Conservation (phyloP, 1,139 yeast genomes). For the Torulaspora pretoriensis region DNA sequence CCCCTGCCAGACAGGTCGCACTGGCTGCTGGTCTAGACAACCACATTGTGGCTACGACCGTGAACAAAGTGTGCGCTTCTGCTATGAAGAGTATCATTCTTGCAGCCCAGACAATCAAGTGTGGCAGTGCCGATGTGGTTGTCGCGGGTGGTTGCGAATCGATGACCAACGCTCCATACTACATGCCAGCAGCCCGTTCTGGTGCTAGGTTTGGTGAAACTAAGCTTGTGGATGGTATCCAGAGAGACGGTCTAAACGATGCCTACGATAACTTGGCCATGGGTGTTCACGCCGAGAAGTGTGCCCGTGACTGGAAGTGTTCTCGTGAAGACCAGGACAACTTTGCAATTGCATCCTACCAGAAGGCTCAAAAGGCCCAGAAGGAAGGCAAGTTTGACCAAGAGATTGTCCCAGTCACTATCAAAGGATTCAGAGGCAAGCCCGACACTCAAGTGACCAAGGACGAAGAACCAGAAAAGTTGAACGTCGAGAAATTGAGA, state of each 20-base stretch:
- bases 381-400: slow-evolving; percentile 70
- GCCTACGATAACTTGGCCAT: slow-evolving; percentile 81
- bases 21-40: slow-evolving; percentile 80
- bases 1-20: slow-evolving; percentile 98
- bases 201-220: slow-evolving; percentile 90
- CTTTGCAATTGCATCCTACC: slow-evolving; percentile 64
- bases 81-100: slow-evolving; percentile 88
- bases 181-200: slow-evolving; percentile 75
- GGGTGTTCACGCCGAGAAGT: slow-evolving; percentile 97
- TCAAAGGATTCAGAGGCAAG: slow-evolving; percentile 90
- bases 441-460: slow-evolving; percentile 67
- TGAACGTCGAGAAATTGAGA: slow-evolving; percentile 70
- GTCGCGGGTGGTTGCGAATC: slow-evolving; percentile 98
- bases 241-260: slow-evolving; percentile 87
- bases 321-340: slow-evolving; percentile 70
- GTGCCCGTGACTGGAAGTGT: slow-evolving; percentile 68
- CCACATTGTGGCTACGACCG: slow-evolving; percentile 76
- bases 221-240: slow-evolving; percentile 75
- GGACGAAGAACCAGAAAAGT: slow-evolving; percentile 70
- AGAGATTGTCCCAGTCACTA: slow-evolving; percentile 82
- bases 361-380: slow-evolving; percentile 76
- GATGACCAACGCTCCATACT: slow-evolving; percentile 95
- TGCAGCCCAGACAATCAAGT: slow-evolving; percentile 84
- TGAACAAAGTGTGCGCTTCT: slow-evolving; percentile 96
- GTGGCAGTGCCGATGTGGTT: slow-evolving; percentile 88